Evolutionary conservation across 805 yeast genomes (phyloP).

Genomic region (Pichia eremophila): DNA sequence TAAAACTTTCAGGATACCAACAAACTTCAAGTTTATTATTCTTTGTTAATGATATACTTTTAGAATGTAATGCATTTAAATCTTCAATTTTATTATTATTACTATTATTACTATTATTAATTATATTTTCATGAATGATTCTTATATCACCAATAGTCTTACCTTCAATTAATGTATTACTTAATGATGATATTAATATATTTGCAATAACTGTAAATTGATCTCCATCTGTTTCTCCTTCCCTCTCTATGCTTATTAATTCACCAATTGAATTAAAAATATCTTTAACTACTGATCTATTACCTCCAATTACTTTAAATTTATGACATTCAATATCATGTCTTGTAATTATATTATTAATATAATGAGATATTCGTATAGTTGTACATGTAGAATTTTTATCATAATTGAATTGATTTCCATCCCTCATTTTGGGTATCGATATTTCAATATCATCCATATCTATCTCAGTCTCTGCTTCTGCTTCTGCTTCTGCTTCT

Average conservation of each 20-base stretch:
- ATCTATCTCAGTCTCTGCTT: too few relatives aligned
- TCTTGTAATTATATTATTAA: constrained; percentile 10
- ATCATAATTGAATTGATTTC: too few relatives aligned
- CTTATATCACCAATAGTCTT: neutral
- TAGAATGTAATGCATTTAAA: constrained; percentile 1
- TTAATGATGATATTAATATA: constrained; percentile 1
- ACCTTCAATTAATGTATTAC: constrained; percentile 19
- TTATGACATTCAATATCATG: constrained; percentile 3
- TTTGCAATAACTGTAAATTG: constrained; percentile 1
- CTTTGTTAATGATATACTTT: constrained; percentile 10
- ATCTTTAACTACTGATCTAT: neutral
- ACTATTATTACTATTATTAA: neutral
- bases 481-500: too few relatives aligned
- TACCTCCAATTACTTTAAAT: neutral
- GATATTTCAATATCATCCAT: neutral
- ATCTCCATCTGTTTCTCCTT: neutral
- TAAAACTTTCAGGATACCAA: constrained; percentile 38
- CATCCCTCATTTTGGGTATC: neutral
- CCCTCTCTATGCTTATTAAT: neutral
- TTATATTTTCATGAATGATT: neutral
- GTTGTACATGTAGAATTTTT: neutral
- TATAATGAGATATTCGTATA: constrained; percentile 9
- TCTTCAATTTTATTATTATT: neutral
- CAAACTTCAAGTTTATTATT: constrained; percentile 18
- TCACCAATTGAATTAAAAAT: constrained; percentile 9